phyloP scores from a whole-genome alignment of 2,329 filamentous ascomycete species.

The Trichophyton equinum region DNA sequence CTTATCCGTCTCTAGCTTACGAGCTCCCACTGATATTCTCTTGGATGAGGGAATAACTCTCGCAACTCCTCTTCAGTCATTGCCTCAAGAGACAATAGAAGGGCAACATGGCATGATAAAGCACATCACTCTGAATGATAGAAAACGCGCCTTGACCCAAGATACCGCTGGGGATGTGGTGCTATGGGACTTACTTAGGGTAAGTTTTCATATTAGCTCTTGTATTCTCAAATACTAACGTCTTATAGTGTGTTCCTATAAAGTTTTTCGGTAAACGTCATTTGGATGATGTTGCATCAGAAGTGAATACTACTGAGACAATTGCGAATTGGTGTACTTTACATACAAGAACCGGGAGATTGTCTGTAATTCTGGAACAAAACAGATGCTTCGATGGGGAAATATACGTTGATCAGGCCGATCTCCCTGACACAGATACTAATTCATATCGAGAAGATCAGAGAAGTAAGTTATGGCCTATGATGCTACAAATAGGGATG shows the following conservation, averaged over 20 bases:
- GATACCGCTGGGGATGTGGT: slow-evolving; percentile 93
- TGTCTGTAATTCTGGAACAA: slow-evolving; percentile 83
- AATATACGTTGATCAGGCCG: slow-evolving; percentile 84
- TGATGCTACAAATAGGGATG: not conserved
- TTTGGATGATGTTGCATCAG: slow-evolving; percentile 77
- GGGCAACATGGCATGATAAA: slow-evolving; percentile 93
- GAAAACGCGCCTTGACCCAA: slow-evolving; percentile 74
- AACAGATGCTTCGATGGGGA: slow-evolving; percentile 97
- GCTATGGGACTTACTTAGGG: slow-evolving; percentile 84
- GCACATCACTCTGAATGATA: slow-evolving; percentile 80
- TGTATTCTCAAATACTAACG: not conserved
- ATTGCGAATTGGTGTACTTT: slow-evolving; percentile 95
- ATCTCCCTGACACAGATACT: slow-evolving; percentile 53
- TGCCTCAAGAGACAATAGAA: slow-evolving; percentile 73
- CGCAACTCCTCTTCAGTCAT: slow-evolving; percentile 52
- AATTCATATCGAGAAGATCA: slow-evolving; percentile 84
- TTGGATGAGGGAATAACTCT: slow-evolving; percentile 37
- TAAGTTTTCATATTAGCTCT: slow-evolving; percentile 29
- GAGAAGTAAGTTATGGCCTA: slow-evolving; percentile 51
- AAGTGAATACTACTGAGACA: slow-evolving; percentile 76
- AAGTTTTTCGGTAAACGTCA: slow-evolving; percentile 89
- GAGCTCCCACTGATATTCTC: slow-evolving; percentile 21
- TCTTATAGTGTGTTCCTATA: slow-evolving; percentile 62
- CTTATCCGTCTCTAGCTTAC: slow-evolving; percentile 20
- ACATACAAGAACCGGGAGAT: slow-evolving; percentile 79